Evolutionary conservation across 177 flowering plant species (phyloP).

Genomic region (Vitis hybrid): DNA sequence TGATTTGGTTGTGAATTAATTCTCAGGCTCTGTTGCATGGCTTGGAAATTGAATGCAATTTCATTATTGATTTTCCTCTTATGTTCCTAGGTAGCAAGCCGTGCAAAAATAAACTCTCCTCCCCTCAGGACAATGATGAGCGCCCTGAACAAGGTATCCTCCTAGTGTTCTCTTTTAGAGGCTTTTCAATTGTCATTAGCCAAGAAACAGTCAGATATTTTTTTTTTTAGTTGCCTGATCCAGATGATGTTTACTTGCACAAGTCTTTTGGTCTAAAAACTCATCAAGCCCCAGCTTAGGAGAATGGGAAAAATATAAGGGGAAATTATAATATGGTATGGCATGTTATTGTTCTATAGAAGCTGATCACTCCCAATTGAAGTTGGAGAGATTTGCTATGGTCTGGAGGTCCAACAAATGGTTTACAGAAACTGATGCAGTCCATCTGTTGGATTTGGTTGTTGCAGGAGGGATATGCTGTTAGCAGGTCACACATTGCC

Average conservation of each 20-base stretch:
- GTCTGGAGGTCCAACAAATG: background rate
- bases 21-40: background rate
- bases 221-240: too few relatives aligned
- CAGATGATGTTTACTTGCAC: too few relatives aligned
- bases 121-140: slow-evolving; percentile 52
- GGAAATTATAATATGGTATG: background rate
- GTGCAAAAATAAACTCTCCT: slow-evolving; percentile 84
- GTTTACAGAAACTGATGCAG: background rate
- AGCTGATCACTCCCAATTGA: background rate
- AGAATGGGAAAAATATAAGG: background rate
- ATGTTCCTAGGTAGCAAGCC: slow-evolving; percentile 63
- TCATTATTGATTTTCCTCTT: background rate
- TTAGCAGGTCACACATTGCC: slow-evolving; percentile 77
- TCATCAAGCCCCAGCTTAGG: too few relatives aligned
- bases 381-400: background rate
- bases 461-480: slow-evolving; percentile 79
- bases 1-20: background rate
- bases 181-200: background rate
- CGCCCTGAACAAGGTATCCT: slow-evolving; percentile 53
- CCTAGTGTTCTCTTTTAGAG: background rate
- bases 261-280: too few relatives aligned
- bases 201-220: background rate
- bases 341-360: background rate
- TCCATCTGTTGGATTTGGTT: background rate
- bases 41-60: background rate